A percentile compares a stretch with the other conserved stretches of the same genome.
phyloP scores from a whole-genome alignment of 1,284 basidiomycete species.

The Sutorius eximius region DNA sequence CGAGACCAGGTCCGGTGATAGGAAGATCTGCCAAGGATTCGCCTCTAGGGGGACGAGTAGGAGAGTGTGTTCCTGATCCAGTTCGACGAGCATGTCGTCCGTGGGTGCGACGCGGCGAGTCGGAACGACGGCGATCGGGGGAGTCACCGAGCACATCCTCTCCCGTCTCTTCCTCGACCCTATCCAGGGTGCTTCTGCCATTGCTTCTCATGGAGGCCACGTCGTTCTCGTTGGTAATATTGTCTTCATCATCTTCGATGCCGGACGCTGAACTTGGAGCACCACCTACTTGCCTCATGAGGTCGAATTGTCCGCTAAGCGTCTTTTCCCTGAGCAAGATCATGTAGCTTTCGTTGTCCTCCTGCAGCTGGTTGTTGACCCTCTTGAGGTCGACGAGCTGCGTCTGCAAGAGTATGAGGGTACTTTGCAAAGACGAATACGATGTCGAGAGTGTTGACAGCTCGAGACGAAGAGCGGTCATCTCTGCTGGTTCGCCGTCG shows the following conservation, averaged over 20 bases:
- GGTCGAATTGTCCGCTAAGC: conserved; percentile 80
- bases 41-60: conserved; percentile 48
- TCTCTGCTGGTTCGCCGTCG: conserved; percentile 76
- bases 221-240: conserved; percentile 43
- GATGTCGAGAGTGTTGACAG: conserved; percentile 80
- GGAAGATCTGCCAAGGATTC: conserved; percentile 79
- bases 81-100: conserved; percentile 54
- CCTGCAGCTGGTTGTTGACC: conserved; percentile 79
- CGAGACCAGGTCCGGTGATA: conserved; percentile 82
- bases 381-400: conserved; percentile 77
- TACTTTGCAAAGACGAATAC: conserved; percentile 75
- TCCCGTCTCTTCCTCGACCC: conserved; percentile 54
- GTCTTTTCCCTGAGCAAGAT: conserved; percentile 88
- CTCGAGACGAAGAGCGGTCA: conserved; percentile 76
- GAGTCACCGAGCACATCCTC: conserved; percentile 37
- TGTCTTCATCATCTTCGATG: conserved; percentile 53
- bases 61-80: conserved; percentile 51
- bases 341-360: conserved; percentile 95
- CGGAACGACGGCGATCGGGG: conserved; percentile 39
- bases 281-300: conserved; percentile 65
- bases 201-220: conserved; percentile 59
- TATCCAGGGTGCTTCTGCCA: conserved; percentile 52
- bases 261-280: conserved; percentile 42
- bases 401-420: conserved; percentile 69
- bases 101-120: conserved; percentile 44